A percentile compares a stretch with the other conserved stretches of the same genome.
Conservation (phyloP, 176 grass and related monocot species). For the Triticum monococcum region DNA sequence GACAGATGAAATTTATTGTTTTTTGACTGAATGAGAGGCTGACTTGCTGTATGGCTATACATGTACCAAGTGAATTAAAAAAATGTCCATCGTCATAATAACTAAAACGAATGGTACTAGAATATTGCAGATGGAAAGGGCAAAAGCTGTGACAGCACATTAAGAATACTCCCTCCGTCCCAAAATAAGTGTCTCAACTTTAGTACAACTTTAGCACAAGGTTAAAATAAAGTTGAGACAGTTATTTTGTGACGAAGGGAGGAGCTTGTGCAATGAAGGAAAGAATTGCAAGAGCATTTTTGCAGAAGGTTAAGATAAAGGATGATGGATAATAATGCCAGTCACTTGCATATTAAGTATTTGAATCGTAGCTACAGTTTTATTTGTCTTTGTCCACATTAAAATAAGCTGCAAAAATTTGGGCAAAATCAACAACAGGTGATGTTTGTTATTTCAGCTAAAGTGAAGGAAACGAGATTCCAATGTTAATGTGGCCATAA, state of each 20-base stretch:
- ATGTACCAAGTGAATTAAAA: slow-evolving; percentile 19
- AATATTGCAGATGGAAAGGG: background rate
- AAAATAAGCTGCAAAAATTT: slow-evolving; percentile 3
- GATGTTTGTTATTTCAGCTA: background rate
- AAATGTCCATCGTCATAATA: slow-evolving; percentile 18
- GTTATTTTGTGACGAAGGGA: too few relatives aligned
- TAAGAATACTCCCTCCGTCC: background rate
- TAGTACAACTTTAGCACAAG: too few relatives aligned
- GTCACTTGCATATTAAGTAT: background rate
- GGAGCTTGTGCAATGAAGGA: background rate
- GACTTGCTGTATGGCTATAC: background rate
- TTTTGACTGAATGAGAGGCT: slow-evolving; percentile 35
- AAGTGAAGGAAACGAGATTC: background rate
- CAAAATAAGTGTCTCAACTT: too few relatives aligned
- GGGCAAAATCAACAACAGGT: slow-evolving; percentile 4
- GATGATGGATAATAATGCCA: slow-evolving; percentile 8
- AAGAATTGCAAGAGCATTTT: background rate
- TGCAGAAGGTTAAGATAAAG: background rate
- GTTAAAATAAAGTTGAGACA: too few relatives aligned
- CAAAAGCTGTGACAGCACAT: slow-evolving; percentile 18
- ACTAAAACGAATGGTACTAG: background rate
- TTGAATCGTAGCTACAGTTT: background rate
- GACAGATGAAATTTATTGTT: slow-evolving; percentile 26
- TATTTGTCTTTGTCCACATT: background rate
- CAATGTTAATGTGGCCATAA: background rate